Evolutionary conservation across 2,329 filamentous ascomycete species (phyloP).

Genomic region (Chrysoporthe austroafricana): DNA sequence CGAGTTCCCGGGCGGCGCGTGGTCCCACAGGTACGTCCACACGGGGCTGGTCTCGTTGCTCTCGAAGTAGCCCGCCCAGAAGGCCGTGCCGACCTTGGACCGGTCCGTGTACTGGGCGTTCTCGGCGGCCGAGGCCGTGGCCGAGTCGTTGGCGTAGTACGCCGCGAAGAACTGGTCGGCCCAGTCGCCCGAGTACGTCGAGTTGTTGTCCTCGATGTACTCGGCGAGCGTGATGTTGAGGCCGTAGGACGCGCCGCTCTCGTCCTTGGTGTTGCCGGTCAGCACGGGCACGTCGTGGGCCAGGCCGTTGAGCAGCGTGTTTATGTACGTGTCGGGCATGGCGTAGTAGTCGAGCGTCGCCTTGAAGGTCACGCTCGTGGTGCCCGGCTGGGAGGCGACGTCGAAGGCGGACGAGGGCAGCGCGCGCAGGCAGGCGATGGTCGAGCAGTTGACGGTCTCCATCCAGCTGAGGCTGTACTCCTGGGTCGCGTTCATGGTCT

Average conservation of each 20-base stretch:
- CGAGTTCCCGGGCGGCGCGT: slow-evolving; percentile 40
- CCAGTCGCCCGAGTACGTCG: slow-evolving; percentile 30
- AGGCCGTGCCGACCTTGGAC: slow-evolving; percentile 35
- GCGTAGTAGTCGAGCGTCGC: slow-evolving; percentile 28
- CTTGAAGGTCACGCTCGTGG: slow-evolving; percentile 21
- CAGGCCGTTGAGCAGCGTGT: slow-evolving; percentile 33
- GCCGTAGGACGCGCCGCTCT: slow-evolving; percentile 34
- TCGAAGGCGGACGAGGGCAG: slow-evolving; percentile 26
- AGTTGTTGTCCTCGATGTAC: slow-evolving; percentile 32
- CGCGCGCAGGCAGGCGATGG: slow-evolving; percentile 31
- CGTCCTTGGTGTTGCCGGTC: slow-evolving; percentile 38
- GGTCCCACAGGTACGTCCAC: slow-evolving; percentile 27
- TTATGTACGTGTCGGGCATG: slow-evolving; percentile 35
- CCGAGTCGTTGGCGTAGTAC: slow-evolving; percentile 32
- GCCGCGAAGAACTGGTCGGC: slow-evolving; percentile 27
- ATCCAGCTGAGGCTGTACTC: slow-evolving; percentile 28
- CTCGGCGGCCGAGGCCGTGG: slow-evolving; percentile 30
- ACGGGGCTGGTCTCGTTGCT: background rate
- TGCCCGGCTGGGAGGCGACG: slow-evolving; percentile 21
- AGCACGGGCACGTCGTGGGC: slow-evolving; percentile 37
- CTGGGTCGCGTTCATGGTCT: slow-evolving; percentile 23
- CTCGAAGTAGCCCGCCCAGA: slow-evolving; percentile 30
- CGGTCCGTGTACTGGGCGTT: slow-evolving; percentile 34
- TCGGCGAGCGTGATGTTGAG: slow-evolving; percentile 32
- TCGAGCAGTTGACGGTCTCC: slow-evolving; percentile 29